Evolutionary conservation across 2,329 filamentous ascomycete genomes (phyloP).

Genomic region (Penicillium sp.): DNA sequence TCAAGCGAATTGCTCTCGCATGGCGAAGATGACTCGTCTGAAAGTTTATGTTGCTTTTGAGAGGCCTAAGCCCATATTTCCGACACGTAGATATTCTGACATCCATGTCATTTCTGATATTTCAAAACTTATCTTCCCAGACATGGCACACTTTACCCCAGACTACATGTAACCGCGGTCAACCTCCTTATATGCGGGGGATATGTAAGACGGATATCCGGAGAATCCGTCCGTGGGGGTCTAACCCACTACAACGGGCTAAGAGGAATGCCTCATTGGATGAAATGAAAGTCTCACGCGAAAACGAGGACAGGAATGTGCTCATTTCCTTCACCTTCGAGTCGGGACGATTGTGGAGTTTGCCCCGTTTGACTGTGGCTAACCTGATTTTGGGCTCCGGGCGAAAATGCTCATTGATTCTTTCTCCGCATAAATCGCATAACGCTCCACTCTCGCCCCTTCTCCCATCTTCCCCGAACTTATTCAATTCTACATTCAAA

Average conservation of each 20-base stretch:
- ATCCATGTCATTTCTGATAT: background rate
- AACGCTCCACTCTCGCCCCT: slow-evolving; percentile 20
- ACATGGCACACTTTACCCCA: slow-evolving; percentile 3
- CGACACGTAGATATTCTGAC: background rate
- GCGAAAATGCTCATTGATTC: background rate
- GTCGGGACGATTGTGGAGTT: slow-evolving; percentile 9
- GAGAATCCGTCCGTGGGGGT: slow-evolving; percentile 18
- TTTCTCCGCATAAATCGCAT: slow-evolving; percentile 25
- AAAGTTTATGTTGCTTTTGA: background rate
- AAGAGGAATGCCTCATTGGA: background rate
- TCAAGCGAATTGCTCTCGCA: background rate
- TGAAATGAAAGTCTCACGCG: background rate
- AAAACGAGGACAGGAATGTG: slow-evolving; percentile 5
- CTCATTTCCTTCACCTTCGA: background rate
- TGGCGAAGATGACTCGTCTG: background rate
- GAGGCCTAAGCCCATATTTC: background rate
- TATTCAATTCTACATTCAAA: slow-evolving; percentile 3
- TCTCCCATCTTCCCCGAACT: slow-evolving; percentile 21
- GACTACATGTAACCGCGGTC: background rate
- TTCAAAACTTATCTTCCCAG: background rate
- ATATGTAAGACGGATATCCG: slow-evolving; percentile 17
- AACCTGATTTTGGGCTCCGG: background rate
- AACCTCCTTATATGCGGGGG: slow-evolving; percentile 12
- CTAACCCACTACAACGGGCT: slow-evolving; percentile 12
- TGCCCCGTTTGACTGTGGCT: slow-evolving; percentile 8